Evolutionary conservation across 2,329 filamentous ascomycete species (phyloP).

Genomic region (Stachybotrys echinatus): DNA sequence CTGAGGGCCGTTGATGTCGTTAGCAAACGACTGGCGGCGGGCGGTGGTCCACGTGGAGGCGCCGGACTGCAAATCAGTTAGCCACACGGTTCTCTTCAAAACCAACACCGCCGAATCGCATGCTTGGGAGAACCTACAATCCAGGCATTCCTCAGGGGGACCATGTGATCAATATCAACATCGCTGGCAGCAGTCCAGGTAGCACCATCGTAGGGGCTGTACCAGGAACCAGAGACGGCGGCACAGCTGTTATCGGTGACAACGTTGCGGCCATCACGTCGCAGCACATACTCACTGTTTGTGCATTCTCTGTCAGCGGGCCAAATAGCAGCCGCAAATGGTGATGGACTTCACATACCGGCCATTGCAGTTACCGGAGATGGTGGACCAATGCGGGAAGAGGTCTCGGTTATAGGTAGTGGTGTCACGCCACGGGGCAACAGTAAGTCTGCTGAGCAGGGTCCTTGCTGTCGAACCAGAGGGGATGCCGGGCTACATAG

Average conservation of each 20-base stretch:
- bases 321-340: not conserved
- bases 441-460: slow-evolving; percentile 53
- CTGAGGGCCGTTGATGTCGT: slow-evolving; percentile 71
- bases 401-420: slow-evolving; percentile 58
- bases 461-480: slow-evolving; percentile 48
- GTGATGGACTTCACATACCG: slow-evolving; percentile 27
- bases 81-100: not conserved
- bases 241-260: slow-evolving; percentile 53
- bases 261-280: slow-evolving; percentile 66
- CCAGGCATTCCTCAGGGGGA: slow-evolving; percentile 78
- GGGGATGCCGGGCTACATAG: slow-evolving; percentile 56
- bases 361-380: slow-evolving; percentile 64
- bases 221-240: slow-evolving; percentile 63
- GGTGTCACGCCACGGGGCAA: slow-evolving; percentile 48
- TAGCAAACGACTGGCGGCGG: slow-evolving; percentile 65
- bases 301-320: not conserved
- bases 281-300: slow-evolving; percentile 60
- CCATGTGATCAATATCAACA: slow-evolving; percentile 79
- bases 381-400: slow-evolving; percentile 68
- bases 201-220: slow-evolving; percentile 67
- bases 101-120: too few relatives aligned
- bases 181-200: slow-evolving; percentile 64
- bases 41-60: slow-evolving; percentile 66
- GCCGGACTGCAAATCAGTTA: slow-evolving; percentile 48
- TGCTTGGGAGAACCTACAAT: slow-evolving; percentile 40